A percentile compares a stretch with the other conserved stretches of the same genome.
phyloP scores from a whole-genome alignment of 1,284 basidiomycete species.

The Cronartium ribicola region DNA sequence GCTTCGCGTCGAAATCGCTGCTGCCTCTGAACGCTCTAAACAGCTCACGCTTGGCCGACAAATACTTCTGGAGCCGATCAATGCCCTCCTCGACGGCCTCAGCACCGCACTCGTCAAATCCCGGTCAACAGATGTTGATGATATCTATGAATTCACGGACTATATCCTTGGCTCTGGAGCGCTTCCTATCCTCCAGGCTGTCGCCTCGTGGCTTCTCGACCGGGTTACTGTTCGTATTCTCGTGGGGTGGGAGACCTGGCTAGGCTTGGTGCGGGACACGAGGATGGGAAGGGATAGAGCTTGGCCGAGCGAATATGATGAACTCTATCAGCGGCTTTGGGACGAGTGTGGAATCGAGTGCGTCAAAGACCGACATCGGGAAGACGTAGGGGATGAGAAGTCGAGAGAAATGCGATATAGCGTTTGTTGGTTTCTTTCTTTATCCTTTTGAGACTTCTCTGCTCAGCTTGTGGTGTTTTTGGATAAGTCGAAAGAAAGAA shows the following conservation, averaged over 20 bases:
- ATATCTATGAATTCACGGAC: conserved; percentile 20
- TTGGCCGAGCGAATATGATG: conserved; percentile 28
- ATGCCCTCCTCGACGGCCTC: conserved; percentile 3
- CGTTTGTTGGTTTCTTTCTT: conserved; percentile 15
- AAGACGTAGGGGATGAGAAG: not conserved
- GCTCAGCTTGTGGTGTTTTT: no score
- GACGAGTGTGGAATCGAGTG: conserved; percentile 21
- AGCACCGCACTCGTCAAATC: conserved; percentile 5
- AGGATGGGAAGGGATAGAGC: not conserved
- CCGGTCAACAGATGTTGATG: conserved; percentile 1
- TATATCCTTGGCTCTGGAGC: not conserved
- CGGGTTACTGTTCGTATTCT: conserved; percentile 18
- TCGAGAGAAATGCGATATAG: not conserved
- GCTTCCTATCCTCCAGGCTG: conserved; percentile 23
- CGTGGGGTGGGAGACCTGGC: conserved; percentile 37
- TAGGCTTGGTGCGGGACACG: conserved; percentile 13
- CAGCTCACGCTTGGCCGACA: conserved; percentile 4
- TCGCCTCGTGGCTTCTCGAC: conserved; percentile 31
- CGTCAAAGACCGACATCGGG: not conserved
- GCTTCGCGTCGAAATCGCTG: conserved; percentile 21
- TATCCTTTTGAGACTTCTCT: conserved; percentile 7
- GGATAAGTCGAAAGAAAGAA: not conserved
- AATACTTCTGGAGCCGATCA: conserved; percentile 14
- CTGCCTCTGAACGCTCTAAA: conserved; percentile 1
- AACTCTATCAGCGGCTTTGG: conserved; percentile 26